Percentiles rank a stretch among this genome's conserved stretches.
Evolutionary conservation across 768 basidiomycete species (phyloP).

Genomic region (Suillus luteus): DNA sequence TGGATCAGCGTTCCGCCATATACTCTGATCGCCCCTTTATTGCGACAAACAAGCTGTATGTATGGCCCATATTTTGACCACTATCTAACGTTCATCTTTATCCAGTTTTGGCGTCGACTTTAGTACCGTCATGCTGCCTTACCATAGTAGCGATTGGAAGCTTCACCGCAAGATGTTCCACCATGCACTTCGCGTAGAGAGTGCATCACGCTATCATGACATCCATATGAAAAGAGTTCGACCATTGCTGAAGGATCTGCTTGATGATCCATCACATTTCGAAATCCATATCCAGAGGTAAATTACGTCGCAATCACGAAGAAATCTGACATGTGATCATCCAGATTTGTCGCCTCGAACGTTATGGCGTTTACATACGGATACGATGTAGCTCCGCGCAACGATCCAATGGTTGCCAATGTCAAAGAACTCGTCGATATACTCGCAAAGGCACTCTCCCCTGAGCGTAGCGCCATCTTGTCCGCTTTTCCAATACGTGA

Average conservation of each 20-base stretch:
- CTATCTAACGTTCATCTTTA: neutral
- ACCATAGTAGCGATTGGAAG: conserved; percentile 30
- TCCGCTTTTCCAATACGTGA: conserved; percentile 27
- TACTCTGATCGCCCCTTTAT: conserved; percentile 31
- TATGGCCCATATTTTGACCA: neutral
- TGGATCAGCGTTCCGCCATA: conserved; percentile 30
- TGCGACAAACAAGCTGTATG: conserved; percentile 20
- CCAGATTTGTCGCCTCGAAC: conserved; percentile 29
- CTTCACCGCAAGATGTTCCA: conserved; percentile 34
- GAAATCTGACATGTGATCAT: neutral
- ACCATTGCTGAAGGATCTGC: conserved; percentile 24
- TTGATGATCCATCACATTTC: conserved; percentile 26
- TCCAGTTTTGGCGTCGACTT: conserved; percentile 31
- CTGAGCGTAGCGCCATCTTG: conserved; percentile 23
- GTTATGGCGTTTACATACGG: conserved; percentile 30
- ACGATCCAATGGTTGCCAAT: conserved; percentile 26
- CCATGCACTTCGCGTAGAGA: conserved; percentile 28
- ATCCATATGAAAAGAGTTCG: conserved; percentile 24
- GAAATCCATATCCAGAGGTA: conserved; percentile 28
- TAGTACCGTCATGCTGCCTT: conserved; percentile 30
- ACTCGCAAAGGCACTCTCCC: conserved; percentile 24
- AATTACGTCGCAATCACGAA: neutral
- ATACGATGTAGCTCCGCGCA: conserved; percentile 20
- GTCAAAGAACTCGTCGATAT: conserved; percentile 23
- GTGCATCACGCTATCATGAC: conserved; percentile 20